Conservation (phyloP, 306 rosid genomes). For the Medicago truncatula region DNA sequence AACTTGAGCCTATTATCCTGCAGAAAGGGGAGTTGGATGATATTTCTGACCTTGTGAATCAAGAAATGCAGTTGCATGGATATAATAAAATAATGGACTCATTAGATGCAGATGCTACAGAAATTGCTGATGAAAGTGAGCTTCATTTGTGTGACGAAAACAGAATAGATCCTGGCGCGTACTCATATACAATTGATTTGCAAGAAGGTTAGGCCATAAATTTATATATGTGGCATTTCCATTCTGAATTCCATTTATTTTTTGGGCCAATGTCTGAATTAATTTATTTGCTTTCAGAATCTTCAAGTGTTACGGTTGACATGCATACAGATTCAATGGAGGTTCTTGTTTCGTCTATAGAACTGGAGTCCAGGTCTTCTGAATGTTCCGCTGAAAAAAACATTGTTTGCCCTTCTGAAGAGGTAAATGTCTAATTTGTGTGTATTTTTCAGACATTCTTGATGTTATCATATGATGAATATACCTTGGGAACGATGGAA, state of each 20-base stretch:
- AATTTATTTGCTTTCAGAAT: constrained; percentile 41
- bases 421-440: constrained; percentile 46
- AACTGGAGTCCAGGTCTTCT: constrained; percentile 40
- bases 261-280: constrained; percentile 10
- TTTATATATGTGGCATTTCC: constrained; percentile 3
- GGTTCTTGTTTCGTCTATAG: constrained; percentile 44
- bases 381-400: constrained; percentile 42
- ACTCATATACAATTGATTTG: constrained; percentile 31
- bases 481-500: background rate
- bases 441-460: constrained; percentile 8
- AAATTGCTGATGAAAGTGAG: constrained; percentile 43
- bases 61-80: constrained; percentile 27
- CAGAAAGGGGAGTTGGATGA: constrained; percentile 20
- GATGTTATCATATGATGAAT: constrained; percentile 17
- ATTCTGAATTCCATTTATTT: background rate
- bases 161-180: constrained; percentile 2
- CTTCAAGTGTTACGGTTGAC: constrained; percentile 37
- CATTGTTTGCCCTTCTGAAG: constrained; percentile 40
- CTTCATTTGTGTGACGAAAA: constrained; percentile 27
- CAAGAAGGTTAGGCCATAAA: constrained; percentile 50
- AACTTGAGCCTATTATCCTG: background rate
- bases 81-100: constrained; percentile 11
- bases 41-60: constrained; percentile 19
- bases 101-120: constrained; percentile 31
- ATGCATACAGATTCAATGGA: constrained; percentile 41